Percentiles rank a stretch among this genome's conserved stretches.
Evolutionary conservation across 805 yeast species (phyloP).

Genomic region (Saturnispora gosingensis): DNA sequence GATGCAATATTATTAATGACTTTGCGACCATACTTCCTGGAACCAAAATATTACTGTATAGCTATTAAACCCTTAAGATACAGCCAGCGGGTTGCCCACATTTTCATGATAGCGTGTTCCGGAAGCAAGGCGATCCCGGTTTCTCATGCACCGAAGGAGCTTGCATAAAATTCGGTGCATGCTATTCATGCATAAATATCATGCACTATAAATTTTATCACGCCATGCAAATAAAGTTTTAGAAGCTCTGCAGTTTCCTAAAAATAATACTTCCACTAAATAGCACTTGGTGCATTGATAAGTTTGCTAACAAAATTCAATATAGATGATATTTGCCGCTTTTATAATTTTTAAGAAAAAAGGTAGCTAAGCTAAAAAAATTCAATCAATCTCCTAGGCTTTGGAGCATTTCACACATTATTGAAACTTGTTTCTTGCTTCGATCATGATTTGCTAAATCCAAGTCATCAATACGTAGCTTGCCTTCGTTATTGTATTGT

Average conservation of each 20-base stretch:
- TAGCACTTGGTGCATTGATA: neutral
- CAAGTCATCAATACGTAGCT: conserved; percentile 1
- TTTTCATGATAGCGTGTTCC: no score
- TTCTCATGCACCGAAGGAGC: no score
- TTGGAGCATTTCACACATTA: conserved; percentile 1
- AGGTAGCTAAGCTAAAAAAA: neutral
- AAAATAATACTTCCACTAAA: neutral
- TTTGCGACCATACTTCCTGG: no score
- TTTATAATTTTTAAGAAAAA: no score
- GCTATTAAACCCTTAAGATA: no score
- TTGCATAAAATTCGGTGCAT: no score
- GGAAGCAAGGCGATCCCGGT: no score
- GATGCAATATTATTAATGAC: no score
- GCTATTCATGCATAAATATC: neutral
- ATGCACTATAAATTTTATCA: neutral
- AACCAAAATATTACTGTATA: no score
- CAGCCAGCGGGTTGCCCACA: no score
- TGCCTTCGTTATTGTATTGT: conserved; percentile 10
- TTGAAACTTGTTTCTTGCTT: neutral
- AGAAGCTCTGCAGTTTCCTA: neutral
- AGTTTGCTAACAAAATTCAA: neutral
- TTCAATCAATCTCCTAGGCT: neutral
- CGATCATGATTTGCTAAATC: conserved; percentile 3
- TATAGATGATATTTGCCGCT: neutral
- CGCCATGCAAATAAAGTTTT: neutral